Conservation (phyloP, 257 asterid species). For the Scutellaria baicalensis region DNA sequence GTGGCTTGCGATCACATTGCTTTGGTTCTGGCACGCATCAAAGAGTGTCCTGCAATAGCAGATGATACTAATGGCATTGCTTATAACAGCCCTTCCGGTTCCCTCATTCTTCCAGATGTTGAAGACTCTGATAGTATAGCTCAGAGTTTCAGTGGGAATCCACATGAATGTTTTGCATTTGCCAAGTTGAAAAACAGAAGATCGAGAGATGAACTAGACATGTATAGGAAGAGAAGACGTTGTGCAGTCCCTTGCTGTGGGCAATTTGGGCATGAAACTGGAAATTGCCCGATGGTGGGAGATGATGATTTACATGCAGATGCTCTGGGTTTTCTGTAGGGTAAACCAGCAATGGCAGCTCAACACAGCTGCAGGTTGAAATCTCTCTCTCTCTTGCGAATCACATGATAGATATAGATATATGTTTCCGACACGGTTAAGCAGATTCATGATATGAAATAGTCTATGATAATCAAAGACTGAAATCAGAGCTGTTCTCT, state of each 20-base stretch:
- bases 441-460: not conserved
- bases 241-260: constrained; percentile 35
- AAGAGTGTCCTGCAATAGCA: constrained; percentile 30
- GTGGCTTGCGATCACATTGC: constrained; percentile 44
- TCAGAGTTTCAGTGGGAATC: constrained; percentile 31
- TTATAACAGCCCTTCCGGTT: constrained; percentile 43
- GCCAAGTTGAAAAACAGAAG: constrained; percentile 36
- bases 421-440: not conserved
- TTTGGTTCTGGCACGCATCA: constrained; percentile 34
- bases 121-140: constrained; percentile 51
- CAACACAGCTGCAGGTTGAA: not conserved
- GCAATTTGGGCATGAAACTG: constrained; percentile 40
- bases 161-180: constrained; percentile 23
- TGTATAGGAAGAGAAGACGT: constrained; percentile 44
- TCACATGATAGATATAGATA: not conserved
- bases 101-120: constrained; percentile 40
- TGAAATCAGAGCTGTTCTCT: not conserved
- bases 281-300: constrained; percentile 37
- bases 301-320: constrained; percentile 34
- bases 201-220: constrained; percentile 38
- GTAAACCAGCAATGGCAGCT: not conserved
- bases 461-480: not conserved
- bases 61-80: constrained; percentile 24
- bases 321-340: constrained; percentile 39
- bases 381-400: not conserved